These are phyloP conservation scores for Saccharum spontaneum DNA, from an alignment of 176 grass and related monocot species.

Conservation along the genomic window DNA sequence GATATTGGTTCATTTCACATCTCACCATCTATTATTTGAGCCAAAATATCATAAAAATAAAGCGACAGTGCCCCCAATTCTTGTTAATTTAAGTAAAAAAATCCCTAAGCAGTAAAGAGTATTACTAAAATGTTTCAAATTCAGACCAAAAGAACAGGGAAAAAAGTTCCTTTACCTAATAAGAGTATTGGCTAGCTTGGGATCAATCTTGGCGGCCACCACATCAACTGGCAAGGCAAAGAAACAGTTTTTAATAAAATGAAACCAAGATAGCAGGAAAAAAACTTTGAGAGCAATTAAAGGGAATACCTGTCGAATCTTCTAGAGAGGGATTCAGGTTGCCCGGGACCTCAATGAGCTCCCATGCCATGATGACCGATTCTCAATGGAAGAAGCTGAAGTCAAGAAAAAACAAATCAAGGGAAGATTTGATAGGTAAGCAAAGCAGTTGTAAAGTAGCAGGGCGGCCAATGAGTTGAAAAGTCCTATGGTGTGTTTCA, in stretches of 20 bases:
- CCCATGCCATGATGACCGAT: conserved; percentile 25
- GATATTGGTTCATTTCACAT: neutral
- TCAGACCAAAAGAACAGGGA: neutral
- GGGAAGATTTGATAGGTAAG: neutral
- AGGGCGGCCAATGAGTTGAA: neutral
- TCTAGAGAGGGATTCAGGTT: neutral
- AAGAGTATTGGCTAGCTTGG: conserved; percentile 40
- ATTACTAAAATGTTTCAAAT: neutral
- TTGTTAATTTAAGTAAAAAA: neutral
- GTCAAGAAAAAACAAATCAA: neutral
- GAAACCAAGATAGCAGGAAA: neutral
- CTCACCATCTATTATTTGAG: neutral
- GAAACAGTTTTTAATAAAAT: neutral
- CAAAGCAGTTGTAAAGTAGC: neutral
- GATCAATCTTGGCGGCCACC: conserved; percentile 40
- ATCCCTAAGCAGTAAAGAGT: neutral
- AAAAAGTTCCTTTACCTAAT: conserved; percentile 35
- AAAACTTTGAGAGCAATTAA: neutral
- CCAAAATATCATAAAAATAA: neutral
- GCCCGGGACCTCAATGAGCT: conserved; percentile 32
- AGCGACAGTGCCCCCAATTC: neutral
- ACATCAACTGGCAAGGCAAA: conserved; percentile 38
- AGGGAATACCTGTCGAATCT: conserved; percentile 33
- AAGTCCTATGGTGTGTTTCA: neutral
- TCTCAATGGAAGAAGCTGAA: neutral